Base-by-base conservation (phyloP, 108 stramenopile species). In the Skeletonema tropicum region DNA sequence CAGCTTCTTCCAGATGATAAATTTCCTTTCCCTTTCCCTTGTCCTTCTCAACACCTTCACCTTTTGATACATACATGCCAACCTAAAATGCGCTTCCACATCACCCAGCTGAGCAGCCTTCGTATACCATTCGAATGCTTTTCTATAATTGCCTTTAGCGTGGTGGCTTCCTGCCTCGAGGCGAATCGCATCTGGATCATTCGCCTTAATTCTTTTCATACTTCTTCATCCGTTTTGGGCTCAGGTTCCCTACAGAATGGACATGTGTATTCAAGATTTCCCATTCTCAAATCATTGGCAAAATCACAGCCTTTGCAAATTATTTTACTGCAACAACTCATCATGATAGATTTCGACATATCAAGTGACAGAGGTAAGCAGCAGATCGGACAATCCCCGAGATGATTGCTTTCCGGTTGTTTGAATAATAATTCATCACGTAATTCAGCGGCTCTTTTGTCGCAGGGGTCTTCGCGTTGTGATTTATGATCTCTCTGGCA, bases 171-270 rank as follows among this genome's bases (percentile, higher is more conserved):
- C 33, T n/a, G 29, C 60, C 5, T 5, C 6, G 0, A 17, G 31
- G 1, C 2, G 0, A 2, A 61, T 61, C 0, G 60, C 60, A n/a
- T 1, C 30, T 17, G 60, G 30, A 61, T 61, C 60, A 61, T 61
- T 61, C 8, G 31, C 60, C 38, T 61, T 6, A 1, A 61, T 7
- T 61, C 60, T 32, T 61, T 61, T 61, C 60, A 61, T 61, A 8
- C 4, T 35, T 35, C 6, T 35, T 35, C 35, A 5, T 6, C 0
- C 6, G 35, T 35, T 35, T 6, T 1, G 35, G 8, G 6, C 6
- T 1, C 6, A 35, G 35, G 35, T 35, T 35, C 6, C 6, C 35
- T 5, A 35, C 35, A 35, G 35, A 35, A 35, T 6, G 35, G 8
- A 0, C 35, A 35, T 35, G 4, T 6, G 8, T 6, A 35, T 6